Base-by-base conservation (phyloP, 2,329 filamentous ascomycete genomes). In the Colletotrichum trifolii region DNA sequence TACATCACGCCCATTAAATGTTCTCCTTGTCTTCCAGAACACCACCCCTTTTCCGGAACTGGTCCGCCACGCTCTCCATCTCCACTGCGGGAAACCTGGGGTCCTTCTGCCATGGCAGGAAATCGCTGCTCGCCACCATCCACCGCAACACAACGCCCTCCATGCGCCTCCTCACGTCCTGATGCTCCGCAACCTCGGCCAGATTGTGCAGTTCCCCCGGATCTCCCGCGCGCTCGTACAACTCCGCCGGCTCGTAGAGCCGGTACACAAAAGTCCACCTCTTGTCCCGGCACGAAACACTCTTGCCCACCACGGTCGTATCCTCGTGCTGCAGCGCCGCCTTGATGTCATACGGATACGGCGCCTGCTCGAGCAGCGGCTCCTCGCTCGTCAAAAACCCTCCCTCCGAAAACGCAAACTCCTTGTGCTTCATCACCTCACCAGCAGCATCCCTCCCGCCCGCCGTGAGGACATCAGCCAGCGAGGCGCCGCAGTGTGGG, bases 281-380 rank as follows among this genome's bases (percentile, higher is more conserved):
- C 54, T 75, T 67, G 40, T 77, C 71, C 0, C 79, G 71, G 3
- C 79, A 66, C 3, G 74, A 72, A 0, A 82, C 75, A 1, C 78
- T 77, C 54, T 82, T 83, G 0, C 81, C 81, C 0, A 82, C 80
- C 0, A 82, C 62, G 0, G 71, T 71, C 0, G 79, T 79, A 52
- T 83, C 78, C 10, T 81, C 74, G 62, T 83, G 81, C 66, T 83
- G 81, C 6, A 84, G 73, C 0, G 71, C 73, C 0, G 75, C 75
- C 64, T 83, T 83, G 50, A 83, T 75, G 52, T 83, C 81, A 57
- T 83, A 83, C 0, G 81, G 80, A 39, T 77, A 83, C 0, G 76
- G 75, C 0, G 75, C 73, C 54, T 79, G 75, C 60, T 83, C 81
- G 0, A 83, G 71, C 1, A 83, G 70, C 2, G 81, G 81, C 56